Evolutionary conservation across 352 stramenopile species (phyloP).

Genomic region (Globisporangium echinulatum): DNA sequence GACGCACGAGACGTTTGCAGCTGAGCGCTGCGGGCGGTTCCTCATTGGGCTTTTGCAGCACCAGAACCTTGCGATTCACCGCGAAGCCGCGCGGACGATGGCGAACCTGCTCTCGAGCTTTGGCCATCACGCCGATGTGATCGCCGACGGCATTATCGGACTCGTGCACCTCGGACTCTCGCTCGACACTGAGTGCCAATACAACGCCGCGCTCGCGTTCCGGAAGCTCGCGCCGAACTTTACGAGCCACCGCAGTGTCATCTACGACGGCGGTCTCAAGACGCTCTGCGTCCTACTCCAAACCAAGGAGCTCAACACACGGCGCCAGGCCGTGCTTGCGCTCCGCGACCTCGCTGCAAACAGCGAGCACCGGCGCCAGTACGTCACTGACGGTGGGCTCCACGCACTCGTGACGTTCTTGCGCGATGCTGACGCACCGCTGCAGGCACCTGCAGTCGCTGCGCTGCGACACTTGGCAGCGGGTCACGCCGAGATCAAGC

Average conservation of each 20-base stretch:
- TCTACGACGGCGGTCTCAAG: slow-evolving; percentile 87
- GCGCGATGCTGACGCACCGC: slow-evolving; percentile 78
- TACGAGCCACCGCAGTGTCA: slow-evolving; percentile 78
- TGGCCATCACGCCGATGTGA: slow-evolving; percentile 88
- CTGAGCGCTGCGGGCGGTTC: slow-evolving; percentile 59
- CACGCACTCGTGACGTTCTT: slow-evolving; percentile 86
- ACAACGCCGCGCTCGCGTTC: slow-evolving; percentile 91
- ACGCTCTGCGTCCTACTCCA: slow-evolving; percentile 90
- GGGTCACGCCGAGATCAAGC: slow-evolving; percentile 78
- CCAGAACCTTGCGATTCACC: slow-evolving; percentile 87
- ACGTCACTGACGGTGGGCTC: slow-evolving; percentile 85
- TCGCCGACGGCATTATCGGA: slow-evolving; percentile 84
- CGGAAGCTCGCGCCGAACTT: slow-evolving; percentile 93
- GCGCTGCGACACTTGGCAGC: slow-evolving; percentile 89
- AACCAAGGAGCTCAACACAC: slow-evolving; percentile 89
- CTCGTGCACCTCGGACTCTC: slow-evolving; percentile 89
- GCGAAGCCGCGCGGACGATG: slow-evolving; percentile 89
- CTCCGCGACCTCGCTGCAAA: slow-evolving; percentile 89
- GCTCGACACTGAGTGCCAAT: slow-evolving; percentile 91
- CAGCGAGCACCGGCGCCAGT: slow-evolving; percentile 81
- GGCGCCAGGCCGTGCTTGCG: slow-evolving; percentile 84
- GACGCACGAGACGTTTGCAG: slow-evolving; percentile 88
- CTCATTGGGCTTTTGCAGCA: slow-evolving; percentile 82
- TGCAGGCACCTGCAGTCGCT: slow-evolving; percentile 88
- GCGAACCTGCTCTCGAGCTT: slow-evolving; percentile 93